Conservation (phyloP, 495 filamentous ascomycete species). For the Cudoniella acicularis region DNA sequence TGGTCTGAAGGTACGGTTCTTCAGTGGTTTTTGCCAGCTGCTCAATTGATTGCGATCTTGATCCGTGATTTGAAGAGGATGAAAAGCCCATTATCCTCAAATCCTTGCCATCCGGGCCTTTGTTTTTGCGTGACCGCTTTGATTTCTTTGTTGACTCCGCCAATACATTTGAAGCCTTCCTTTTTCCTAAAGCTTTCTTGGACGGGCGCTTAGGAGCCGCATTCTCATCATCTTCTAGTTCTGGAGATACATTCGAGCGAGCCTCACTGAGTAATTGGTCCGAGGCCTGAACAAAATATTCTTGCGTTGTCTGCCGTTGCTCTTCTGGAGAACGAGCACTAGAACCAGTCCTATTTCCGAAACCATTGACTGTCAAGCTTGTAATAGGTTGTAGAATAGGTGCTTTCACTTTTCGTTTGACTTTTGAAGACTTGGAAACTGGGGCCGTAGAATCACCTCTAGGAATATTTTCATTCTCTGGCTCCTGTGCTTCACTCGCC, state of each 20-base stretch:
- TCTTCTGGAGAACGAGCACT: background rate
- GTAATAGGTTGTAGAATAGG: background rate
- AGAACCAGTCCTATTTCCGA: background rate
- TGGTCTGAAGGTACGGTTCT: background rate
- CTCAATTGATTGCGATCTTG: background rate
- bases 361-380: background rate
- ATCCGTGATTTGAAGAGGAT: background rate
- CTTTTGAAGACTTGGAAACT: background rate
- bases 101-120: constrained; percentile 4
- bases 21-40: background rate
- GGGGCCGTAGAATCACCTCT: background rate
- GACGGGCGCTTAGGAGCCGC: constrained; percentile 11
- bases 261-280: background rate
- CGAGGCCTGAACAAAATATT: background rate
- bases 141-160: constrained; percentile 4
- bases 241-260: background rate
- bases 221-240: background rate
- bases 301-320: background rate
- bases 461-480: background rate
- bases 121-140: constrained; percentile 1
- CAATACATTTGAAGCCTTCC: constrained; percentile 15
- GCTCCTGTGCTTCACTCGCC: background rate
- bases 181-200: constrained; percentile 19
- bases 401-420: background rate
- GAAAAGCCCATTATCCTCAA: background rate